Conservation (phyloP, 768 basidiomycete species). For the Peribolospora baueri region DNA sequence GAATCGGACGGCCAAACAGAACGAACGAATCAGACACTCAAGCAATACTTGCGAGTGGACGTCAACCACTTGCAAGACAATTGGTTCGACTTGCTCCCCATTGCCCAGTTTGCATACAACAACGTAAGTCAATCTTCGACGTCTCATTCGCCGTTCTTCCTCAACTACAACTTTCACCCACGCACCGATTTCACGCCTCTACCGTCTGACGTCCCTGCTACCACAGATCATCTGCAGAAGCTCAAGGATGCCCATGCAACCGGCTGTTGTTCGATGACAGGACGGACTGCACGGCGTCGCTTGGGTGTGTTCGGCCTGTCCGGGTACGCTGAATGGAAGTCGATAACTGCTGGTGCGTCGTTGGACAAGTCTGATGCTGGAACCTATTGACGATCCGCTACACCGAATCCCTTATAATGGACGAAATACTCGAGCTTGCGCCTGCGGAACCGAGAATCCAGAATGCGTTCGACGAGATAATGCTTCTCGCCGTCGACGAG, state of each 20-base stretch:
- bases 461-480: not conserved
- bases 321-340: not conserved
- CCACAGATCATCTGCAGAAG: too few relatives aligned
- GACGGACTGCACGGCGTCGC: too few relatives aligned
- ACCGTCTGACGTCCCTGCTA: not conserved
- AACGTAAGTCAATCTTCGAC: conserved; percentile 17
- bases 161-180: conserved; percentile 7
- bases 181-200: not conserved
- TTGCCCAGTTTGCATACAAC: conserved; percentile 22
- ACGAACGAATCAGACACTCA: conserved; percentile 22
- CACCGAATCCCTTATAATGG: not conserved
- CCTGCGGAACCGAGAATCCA: not conserved
- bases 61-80: conserved; percentile 18
- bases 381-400: not conserved
- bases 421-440: not conserved
- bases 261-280: too few relatives aligned
- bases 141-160: conserved; percentile 16
- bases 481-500: too few relatives aligned
- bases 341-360: not conserved
- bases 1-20: conserved; percentile 26
- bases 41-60: conserved; percentile 22
- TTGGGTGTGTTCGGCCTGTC: not conserved
- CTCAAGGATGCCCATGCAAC: too few relatives aligned
- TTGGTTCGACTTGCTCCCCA: conserved; percentile 19
- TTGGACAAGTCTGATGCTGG: not conserved